Evolutionary conservation across 768 basidiomycete genomes (phyloP).

Genomic region (Lactarius pseudohatsudake): DNA sequence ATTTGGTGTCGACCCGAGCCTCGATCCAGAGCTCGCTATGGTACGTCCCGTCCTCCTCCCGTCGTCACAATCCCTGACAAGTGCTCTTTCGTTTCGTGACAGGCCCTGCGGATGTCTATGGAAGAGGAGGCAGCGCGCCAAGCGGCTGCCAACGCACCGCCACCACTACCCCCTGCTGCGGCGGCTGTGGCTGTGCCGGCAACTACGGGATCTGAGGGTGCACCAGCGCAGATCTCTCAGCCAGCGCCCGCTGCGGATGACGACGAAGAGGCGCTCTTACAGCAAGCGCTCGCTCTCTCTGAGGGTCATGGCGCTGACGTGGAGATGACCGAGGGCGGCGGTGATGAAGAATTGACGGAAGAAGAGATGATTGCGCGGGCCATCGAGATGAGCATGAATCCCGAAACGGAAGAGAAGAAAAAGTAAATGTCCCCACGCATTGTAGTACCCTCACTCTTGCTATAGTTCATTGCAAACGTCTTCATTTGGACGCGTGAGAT

Average conservation of each 20-base stretch:
- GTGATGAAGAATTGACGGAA: constrained; percentile 71
- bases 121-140: constrained; percentile 88
- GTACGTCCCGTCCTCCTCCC: constrained; percentile 43
- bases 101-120: constrained; percentile 98
- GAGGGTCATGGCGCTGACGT: constrained; percentile 48
- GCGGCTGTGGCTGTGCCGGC: constrained; percentile 39
- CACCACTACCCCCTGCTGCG: constrained; percentile 34
- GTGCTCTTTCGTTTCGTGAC: constrained; percentile 15
- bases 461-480: not conserved
- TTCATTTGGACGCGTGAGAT: constrained; percentile 1
- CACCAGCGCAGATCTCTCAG: constrained; percentile 32
- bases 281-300: constrained; percentile 76
- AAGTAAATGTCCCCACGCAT: constrained; percentile 33
- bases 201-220: constrained; percentile 35
- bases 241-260: constrained; percentile 50
- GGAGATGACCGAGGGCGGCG: constrained; percentile 45
- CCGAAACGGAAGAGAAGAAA: constrained; percentile 46
- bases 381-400: constrained; percentile 90
- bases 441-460: not conserved
- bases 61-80: not conserved
- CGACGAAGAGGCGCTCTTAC: constrained; percentile 78
- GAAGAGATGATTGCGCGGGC: constrained; percentile 90
- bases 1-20: constrained; percentile 90
- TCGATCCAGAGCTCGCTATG: constrained; percentile 97
- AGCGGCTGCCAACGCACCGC: constrained; percentile 45